phyloP scores from a whole-genome alignment of 2,329 filamentous ascomycete genomes.

The Aspergillus fumigatiaffinis region DNA sequence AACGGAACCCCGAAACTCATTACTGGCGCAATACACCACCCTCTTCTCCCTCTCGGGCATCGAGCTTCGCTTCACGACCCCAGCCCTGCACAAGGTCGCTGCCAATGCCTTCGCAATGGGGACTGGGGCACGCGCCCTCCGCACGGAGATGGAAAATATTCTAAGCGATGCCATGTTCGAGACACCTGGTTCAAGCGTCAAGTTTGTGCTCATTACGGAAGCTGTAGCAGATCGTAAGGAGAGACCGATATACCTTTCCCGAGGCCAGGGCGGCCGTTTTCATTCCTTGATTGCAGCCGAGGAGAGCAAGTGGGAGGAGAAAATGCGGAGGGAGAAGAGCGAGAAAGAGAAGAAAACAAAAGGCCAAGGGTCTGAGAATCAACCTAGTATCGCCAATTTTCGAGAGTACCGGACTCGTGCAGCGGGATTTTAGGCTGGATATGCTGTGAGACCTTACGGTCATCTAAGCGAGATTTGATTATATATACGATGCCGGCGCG shows the following conservation, averaged over 20 bases:
- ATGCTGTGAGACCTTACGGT: neutral
- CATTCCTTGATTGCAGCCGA: conserved; percentile 49
- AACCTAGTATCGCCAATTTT: conserved; percentile 32
- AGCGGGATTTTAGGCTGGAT: conserved; percentile 16
- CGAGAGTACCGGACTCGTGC: conserved; percentile 44
- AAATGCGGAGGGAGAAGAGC: conserved; percentile 30
- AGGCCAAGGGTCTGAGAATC: conserved; percentile 9
- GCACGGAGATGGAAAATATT: conserved; percentile 76
- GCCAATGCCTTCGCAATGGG: conserved; percentile 63
- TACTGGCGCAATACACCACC: conserved; percentile 83
- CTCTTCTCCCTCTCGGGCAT: conserved; percentile 77
- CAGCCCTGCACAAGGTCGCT: conserved; percentile 77
- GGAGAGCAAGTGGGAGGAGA: conserved; percentile 49
- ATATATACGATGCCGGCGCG: neutral
- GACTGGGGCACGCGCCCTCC: conserved; percentile 75
- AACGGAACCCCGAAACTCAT: conserved; percentile 84
- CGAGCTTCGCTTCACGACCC: conserved; percentile 76
- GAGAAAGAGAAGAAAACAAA: conserved; percentile 22
- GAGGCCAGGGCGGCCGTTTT: conserved; percentile 50
- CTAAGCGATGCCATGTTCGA: conserved; percentile 79
- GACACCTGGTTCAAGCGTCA: conserved; percentile 61
- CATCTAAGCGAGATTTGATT: neutral
- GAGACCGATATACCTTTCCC: conserved; percentile 49
- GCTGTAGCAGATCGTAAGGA: conserved; percentile 61
- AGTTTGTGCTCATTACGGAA: conserved; percentile 71